These are phyloP conservation scores for Isabelozyma rhagii DNA, from an alignment of 805 yeast genomes.

Conservation along the genomic window DNA sequence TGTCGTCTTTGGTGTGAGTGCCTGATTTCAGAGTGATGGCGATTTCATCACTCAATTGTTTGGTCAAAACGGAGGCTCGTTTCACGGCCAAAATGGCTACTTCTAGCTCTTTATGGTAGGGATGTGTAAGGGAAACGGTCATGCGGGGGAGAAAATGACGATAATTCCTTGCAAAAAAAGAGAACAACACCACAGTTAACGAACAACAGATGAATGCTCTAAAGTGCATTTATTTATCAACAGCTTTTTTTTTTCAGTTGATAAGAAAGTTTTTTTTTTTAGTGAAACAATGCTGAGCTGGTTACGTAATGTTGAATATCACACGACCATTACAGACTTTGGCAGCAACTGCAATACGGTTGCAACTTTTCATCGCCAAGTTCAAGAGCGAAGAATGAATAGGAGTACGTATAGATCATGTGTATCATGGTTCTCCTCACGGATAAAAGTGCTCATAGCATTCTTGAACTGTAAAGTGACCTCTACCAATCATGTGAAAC, in stretches of 20 bases:
- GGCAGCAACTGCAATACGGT: too few relatives aligned
- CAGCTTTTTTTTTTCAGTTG: not conserved
- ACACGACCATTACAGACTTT: too few relatives aligned
- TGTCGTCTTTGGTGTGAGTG: constrained; percentile 76
- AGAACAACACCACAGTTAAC: not conserved
- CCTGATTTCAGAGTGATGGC: constrained; percentile 44
- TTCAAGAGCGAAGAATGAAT: too few relatives aligned
- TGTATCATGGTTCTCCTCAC: too few relatives aligned
- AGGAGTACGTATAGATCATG: too few relatives aligned
- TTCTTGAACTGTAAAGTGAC: too few relatives aligned
- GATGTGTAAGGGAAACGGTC: constrained; percentile 11
- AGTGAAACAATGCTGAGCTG: too few relatives aligned
- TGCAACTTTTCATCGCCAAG: too few relatives aligned
- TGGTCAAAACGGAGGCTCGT: constrained; percentile 77
- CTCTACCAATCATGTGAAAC: too few relatives aligned
- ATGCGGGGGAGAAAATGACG: not conserved
- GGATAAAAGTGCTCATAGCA: too few relatives aligned
- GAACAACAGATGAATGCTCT: not conserved
- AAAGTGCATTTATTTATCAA: not conserved
- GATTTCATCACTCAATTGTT: constrained; percentile 57
- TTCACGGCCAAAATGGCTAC: constrained; percentile 89
- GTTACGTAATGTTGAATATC: too few relatives aligned
- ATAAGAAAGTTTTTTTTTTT: not conserved
- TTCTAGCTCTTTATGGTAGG: constrained; percentile 62
- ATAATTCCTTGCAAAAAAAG: not conserved